Evolutionary conservation across 306 rosid genomes (phyloP), one percentile per base, ranked within the genome.

Genomic region (Quercus dentata): DNA sequence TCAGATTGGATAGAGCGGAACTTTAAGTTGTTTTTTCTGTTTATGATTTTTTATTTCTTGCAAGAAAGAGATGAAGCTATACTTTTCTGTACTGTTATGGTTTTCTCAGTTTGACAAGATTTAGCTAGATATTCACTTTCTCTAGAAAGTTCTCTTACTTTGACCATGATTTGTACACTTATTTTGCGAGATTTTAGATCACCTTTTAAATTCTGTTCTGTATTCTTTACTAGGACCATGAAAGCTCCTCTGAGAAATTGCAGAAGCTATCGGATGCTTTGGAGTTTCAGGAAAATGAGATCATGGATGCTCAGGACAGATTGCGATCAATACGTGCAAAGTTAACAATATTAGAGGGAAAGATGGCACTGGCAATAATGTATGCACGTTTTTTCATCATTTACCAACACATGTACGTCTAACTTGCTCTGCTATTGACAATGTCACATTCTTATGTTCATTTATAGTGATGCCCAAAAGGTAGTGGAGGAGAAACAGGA

Each of bases 251-350:
- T 23, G 89, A 88, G 74, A 89, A 89, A 76, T 80, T 85, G 74
- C 87, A 15, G 79, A 79, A 79, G 74, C 85, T 88, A 76, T 88
- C 86, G 1, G 97, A 94, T 85, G 82, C 84, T 7, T 94, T 88
- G 87, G 98, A 94, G 81, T 94, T 94, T 85, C 96, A 88, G 90
- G 94, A 92, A 87, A 89, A 82, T 83, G 92, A 89, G 89, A 86
- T 94, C 54, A 87, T 91, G 85, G 82, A 87, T 74, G 88, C 97
- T 84, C 78, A 85, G 78, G 87, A 82, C 82, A 85, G 76, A 73
- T 84, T 96, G 70, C 90, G 98, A 31, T 88, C 98, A 20, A 74
- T 88, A 59, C 92, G 88, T 63, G 99, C 98, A 75, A 96, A 89
- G 77, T 46, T 93, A 78, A 88, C 94, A 14, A 93, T 93, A 49